Base-by-base conservation (phyloP, 371 early-diverging fungal species). In the Syncephalastrum racemosum region DNA sequence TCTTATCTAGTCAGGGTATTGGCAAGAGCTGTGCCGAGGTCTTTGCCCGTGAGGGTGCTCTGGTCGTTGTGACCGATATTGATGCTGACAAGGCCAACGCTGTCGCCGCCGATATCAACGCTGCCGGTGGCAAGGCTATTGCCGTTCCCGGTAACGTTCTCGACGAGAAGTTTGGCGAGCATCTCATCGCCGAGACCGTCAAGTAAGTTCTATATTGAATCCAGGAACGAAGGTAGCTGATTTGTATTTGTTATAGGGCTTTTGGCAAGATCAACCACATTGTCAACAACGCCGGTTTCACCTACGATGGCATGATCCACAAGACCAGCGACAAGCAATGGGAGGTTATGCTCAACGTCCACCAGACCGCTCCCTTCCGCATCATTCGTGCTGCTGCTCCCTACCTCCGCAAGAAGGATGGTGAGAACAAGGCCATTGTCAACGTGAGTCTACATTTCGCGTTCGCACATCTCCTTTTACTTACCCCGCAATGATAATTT, bases 1-100 rank as follows among this genome's bases (percentile, higher is more conserved):
- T 24, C 19, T 31, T 18, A 47, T 42, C 25, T 66, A 89, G 89
- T 56, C 85, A 85, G 67, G 91, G 91, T 64, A 91, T 91, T 66
- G 91, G 91, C 58, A 83, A 83, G 70, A 88, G 88, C 75, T 75
- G 85, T 56, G 81, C 85, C 52, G 73, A 88, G 51, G 69, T 87
- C 53, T 91, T 88, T 68, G 91, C 88, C 54, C 87, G 87, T 63
- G 91, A 91, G 71, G 91, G 91, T 62, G 88, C 88, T 50, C 62
- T 75, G 41, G 88, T 89, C 36, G 88, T 88, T 40, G 80, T 81
- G 53, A 83, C 85, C 45, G 91, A 91, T 71, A 80, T 91, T 54
- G 86, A 71, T 56, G 68, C 70, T 49, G 66, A 58, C 67, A 82
- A 82, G 66, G 74, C 81, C 40, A 71, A 83, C 46, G 79, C 75